Evolutionary conservation across 331 rosid genomes (phyloP).

Genomic region (Quercus tomentella): DNA sequence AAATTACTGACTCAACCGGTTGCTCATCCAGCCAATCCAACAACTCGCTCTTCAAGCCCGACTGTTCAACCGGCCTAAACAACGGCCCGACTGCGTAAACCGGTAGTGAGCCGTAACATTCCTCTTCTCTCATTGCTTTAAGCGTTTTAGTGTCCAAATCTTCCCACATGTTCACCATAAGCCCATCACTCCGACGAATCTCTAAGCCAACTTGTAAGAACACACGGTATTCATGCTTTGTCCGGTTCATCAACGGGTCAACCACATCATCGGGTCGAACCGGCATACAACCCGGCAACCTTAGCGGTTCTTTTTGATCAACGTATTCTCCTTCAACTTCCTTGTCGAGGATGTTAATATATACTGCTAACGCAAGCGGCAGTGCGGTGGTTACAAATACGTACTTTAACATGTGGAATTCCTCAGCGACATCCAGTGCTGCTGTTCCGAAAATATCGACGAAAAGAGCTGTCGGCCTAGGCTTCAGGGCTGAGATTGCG

Average conservation of each 20-base stretch:
- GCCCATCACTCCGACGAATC: slow-evolving; percentile 27
- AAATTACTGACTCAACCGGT: slow-evolving; percentile 23
- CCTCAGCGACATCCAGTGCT: neutral
- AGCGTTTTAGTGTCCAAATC: slow-evolving; percentile 16
- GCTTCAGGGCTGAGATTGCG: neutral
- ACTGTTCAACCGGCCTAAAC: neutral
- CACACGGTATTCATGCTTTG: slow-evolving; percentile 21
- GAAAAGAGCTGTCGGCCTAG: slow-evolving; percentile 12
- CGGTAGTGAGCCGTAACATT: slow-evolving; percentile 18
- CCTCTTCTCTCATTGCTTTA: slow-evolving; percentile 23
- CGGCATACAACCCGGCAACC: slow-evolving; percentile 24
- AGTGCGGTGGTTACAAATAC: slow-evolving; percentile 15
- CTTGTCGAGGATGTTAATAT: slow-evolving; percentile 16
- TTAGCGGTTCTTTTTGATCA: slow-evolving; percentile 20
- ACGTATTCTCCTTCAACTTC: slow-evolving; percentile 23
- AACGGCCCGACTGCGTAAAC: slow-evolving; percentile 39
- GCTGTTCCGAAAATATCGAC: neutral
- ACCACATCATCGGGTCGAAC: slow-evolving; percentile 31
- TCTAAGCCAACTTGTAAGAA: neutral
- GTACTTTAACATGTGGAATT: slow-evolving; percentile 12
- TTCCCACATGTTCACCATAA: slow-evolving; percentile 50
- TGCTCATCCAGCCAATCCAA: slow-evolving; percentile 32
- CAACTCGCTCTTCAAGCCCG: neutral
- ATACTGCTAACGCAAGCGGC: slow-evolving; percentile 5
- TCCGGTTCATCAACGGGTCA: slow-evolving; percentile 40